These are phyloP conservation scores for Mucor plumbeus DNA, from an alignment of 371 early-diverging fungal species.

Conservation along the genomic window DNA sequence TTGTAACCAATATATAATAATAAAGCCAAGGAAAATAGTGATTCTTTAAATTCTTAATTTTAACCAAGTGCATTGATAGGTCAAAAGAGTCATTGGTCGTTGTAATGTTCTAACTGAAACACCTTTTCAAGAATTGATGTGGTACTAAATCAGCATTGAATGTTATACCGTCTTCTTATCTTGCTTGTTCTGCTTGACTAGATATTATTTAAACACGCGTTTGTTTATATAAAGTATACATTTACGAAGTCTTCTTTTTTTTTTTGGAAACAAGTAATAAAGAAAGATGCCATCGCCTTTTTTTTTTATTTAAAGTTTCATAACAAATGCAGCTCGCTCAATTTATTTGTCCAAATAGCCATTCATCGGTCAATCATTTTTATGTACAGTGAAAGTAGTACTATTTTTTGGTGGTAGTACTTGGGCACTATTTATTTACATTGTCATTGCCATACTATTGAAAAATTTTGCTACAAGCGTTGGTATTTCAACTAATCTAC, in stretches of 20 bases:
- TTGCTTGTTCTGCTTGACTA: background rate
- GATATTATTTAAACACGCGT: background rate
- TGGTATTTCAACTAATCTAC: no score
- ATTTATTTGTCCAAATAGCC: background rate
- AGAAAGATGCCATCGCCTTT: no score
- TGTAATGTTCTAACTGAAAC: background rate
- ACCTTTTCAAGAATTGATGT: background rate
- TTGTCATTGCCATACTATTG: background rate
- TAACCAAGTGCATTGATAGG: background rate
- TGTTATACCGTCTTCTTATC: conserved; percentile 3
- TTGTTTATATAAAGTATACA: background rate
- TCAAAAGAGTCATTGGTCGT: background rate
- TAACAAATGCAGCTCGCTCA: background rate
- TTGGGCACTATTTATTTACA: background rate
- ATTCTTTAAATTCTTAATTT: conserved; percentile 1
- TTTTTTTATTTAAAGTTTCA: background rate
- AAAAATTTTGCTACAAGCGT: background rate
- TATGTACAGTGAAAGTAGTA: background rate
- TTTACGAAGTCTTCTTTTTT: background rate
- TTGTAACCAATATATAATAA: background rate
- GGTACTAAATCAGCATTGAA: conserved; percentile 14
- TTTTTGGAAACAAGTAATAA: no score
- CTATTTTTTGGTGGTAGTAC: background rate
- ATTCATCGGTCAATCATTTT: conserved; percentile 1
- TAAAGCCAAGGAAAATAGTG: background rate